phyloP scores from a whole-genome alignment of 1,139 yeast species.

The Debaryomyces sp. region DNA sequence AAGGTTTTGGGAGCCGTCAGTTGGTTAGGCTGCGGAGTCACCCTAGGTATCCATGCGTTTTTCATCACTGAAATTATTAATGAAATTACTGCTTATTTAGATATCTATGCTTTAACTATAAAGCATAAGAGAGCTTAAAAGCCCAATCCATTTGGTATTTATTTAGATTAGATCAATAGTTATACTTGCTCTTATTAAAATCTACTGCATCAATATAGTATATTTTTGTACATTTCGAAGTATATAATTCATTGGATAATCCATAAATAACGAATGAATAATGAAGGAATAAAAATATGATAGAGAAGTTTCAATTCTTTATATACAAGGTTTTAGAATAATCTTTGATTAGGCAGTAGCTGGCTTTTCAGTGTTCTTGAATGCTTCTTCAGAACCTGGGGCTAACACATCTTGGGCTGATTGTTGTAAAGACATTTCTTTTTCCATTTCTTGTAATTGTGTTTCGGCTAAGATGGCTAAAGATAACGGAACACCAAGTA shows the following conservation, averaged over 20 bases:
- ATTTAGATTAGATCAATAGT: not conserved
- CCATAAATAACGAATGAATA: constrained; percentile 6
- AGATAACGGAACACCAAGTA: constrained; percentile 91
- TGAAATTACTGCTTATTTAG: constrained; percentile 82
- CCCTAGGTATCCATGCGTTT: constrained; percentile 75
- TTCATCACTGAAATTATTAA: constrained; percentile 80
- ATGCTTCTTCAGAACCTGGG: constrained; percentile 67
- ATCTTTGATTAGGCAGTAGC: constrained; percentile 11
- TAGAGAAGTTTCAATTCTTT: constrained; percentile 6
- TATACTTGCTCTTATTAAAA: not conserved
- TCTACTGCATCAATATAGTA: not conserved
- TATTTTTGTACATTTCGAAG: constrained; percentile 8
- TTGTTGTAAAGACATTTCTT: constrained; percentile 85
- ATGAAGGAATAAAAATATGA: constrained; percentile 3
- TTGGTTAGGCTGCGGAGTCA: constrained; percentile 76
- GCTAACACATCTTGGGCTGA: constrained; percentile 84
- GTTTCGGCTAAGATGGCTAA: constrained; percentile 89
- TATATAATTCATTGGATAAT: constrained; percentile 6
- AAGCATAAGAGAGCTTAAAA: constrained; percentile 67
- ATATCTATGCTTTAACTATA: constrained; percentile 82
- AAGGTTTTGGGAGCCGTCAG: constrained; percentile 50
- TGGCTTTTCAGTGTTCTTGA: constrained; percentile 26
- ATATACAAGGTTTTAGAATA: constrained; percentile 19
- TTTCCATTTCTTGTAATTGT: constrained; percentile 92
- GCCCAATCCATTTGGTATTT: not conserved